phyloP scores from a whole-genome alignment of 2,329 filamentous ascomycete genomes.

The Huntiella decipiens region DNA sequence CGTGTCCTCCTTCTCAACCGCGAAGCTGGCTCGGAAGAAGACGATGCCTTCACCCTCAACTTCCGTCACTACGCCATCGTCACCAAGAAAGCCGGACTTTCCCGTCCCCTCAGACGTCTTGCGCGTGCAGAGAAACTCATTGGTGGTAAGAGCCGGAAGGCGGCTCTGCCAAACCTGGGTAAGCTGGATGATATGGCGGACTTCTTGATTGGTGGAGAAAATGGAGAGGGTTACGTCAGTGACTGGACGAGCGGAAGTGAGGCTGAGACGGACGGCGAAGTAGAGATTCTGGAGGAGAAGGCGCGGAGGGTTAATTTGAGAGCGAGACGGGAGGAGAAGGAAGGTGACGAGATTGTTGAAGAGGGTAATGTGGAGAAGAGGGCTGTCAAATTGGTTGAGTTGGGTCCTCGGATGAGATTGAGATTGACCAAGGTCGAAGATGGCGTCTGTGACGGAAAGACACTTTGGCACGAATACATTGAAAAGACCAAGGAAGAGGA shows the following conservation, averaged over 20 bases:
- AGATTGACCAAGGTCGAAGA: conserved; percentile 93
- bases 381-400: conserved; percentile 77
- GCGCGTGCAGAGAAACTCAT: conserved; percentile 71
- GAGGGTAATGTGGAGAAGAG: conserved; percentile 54
- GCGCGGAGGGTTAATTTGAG: conserved; percentile 34
- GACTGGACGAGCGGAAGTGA: conserved; percentile 77
- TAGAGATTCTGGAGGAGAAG: conserved; percentile 57
- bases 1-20: conserved; percentile 81
- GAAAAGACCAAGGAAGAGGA: conserved; percentile 66
- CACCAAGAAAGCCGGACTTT: conserved; percentile 68
- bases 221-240: conserved; percentile 65
- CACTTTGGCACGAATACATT: conserved; percentile 96
- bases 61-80: conserved; percentile 91
- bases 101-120: conserved; percentile 63
- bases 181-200: conserved; percentile 87
- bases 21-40: conserved; percentile 39
- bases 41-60: conserved; percentile 62
- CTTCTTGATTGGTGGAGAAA: conserved; percentile 72
- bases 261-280: conserved; percentile 82
- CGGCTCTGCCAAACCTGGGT: conserved; percentile 65
- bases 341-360: neutral
- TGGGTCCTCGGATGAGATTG: conserved; percentile 77
- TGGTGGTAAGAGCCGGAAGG: conserved; percentile 34
- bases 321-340: conserved; percentile 21
- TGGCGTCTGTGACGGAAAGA: conserved; percentile 68